Base-by-base conservation (phyloP, 2,329 filamentous ascomycete species). In the Corynespora cassiicola region DNA sequence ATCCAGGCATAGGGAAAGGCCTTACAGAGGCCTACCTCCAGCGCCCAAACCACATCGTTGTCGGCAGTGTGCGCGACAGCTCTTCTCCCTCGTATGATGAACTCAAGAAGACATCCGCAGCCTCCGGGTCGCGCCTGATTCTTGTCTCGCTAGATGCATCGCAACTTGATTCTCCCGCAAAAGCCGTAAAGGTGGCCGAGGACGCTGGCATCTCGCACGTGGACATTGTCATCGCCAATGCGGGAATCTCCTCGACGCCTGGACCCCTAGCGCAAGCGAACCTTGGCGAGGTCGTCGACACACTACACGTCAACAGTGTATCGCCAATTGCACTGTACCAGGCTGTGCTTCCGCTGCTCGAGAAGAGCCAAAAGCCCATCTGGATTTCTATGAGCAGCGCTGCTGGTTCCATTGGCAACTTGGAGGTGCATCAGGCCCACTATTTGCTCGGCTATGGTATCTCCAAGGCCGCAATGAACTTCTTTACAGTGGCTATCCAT, bases 141-240 rank as follows among this genome's bases (percentile, higher is more conserved):
- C 29, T 50, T 20, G 35, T 46, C 20, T 30, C 18, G 2, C 19
- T 46, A 16, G 46, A 50, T 6, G 20, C 20, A 14, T 14, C 35
- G 6, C 16, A 20, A 6, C 30, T 15, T 15, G 12, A 6, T 10
- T 42, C 46, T 27, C 31, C 42, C 5, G 16, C 20, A n/a, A 39
- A 31, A 14, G 42, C 46, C n/a, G 21, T 43, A 16, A 18, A 36
- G 12, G 45, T 56, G 3, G 55, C 75, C 1, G 45, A 58, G 1
- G 18, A 35, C 2, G 43, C 66, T n/a, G 63, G 61, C 3, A 71
- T 80, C 45, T 47, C 57, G 7, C 58, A 68, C 21, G 54, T 80
- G 3, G 76, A 80, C 42, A 54, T 77, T 4, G 66, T 80, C 3
- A 71, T 81, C 33, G 72, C 76, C 29, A 80, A 80, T 47, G 75